Percentiles rank a stretch among this genome's conserved stretches.
Evolutionary conservation across 768 basidiomycete species (phyloP).

Genomic region (Suillus placidus): DNA sequence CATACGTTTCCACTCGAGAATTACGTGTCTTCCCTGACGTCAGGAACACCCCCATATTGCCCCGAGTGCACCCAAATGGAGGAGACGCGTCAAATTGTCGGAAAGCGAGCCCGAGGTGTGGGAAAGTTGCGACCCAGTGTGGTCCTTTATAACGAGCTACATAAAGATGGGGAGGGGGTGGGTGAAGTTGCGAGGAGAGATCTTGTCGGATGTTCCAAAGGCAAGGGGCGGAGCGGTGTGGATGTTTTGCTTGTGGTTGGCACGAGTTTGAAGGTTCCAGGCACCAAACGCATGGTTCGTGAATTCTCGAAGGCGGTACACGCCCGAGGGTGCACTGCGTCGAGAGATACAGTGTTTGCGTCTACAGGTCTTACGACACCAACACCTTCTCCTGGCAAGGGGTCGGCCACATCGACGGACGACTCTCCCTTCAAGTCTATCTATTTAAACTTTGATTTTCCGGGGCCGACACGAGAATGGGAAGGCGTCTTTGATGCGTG

Average conservation of each 20-base stretch:
- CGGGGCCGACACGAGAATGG: constrained; percentile 84
- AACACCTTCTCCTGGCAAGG: constrained; percentile 50
- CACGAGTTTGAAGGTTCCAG: constrained; percentile 86
- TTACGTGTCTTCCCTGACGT: constrained; percentile 59
- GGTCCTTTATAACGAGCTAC: constrained; percentile 87
- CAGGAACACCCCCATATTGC: constrained; percentile 72
- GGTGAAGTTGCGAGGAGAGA: constrained; percentile 84
- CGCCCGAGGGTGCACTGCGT: constrained; percentile 44
- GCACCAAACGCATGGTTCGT: constrained; percentile 88
- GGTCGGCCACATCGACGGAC: constrained; percentile 42
- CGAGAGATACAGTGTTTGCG: constrained; percentile 32
- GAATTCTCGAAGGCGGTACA: constrained; percentile 83
- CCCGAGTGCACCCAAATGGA: constrained; percentile 77
- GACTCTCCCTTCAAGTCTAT: constrained; percentile 64
- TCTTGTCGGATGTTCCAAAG: constrained; percentile 67
- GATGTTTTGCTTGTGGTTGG: constrained; percentile 90
- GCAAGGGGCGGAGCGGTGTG: constrained; percentile 70
- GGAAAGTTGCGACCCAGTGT: constrained; percentile 85
- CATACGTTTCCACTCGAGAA: constrained; percentile 67
- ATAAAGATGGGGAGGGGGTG: constrained; percentile 85
- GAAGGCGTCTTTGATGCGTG: constrained; percentile 89
- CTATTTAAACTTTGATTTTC: constrained; percentile 87
- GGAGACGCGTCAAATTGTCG: constrained; percentile 67
- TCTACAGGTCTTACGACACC: constrained; percentile 43
- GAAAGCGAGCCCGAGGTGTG: constrained; percentile 78